Evolutionary conservation across 2,329 filamentous ascomycete genomes (phyloP), one percentile per base, ranked within the genome.

Genomic region (Drechslera avenae): DNA sequence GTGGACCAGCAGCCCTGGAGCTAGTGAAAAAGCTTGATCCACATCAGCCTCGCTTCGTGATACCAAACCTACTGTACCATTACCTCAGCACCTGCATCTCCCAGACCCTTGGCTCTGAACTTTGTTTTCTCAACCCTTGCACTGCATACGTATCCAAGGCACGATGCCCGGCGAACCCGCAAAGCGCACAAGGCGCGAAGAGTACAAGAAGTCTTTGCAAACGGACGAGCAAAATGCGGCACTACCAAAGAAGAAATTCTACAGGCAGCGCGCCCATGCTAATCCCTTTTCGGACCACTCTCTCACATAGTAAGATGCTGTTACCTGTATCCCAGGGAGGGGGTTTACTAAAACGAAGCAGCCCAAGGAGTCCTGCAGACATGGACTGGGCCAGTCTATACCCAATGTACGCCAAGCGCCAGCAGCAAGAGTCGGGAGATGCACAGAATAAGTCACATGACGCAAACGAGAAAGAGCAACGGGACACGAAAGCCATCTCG

Each of bases 211-310:
- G 39, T 62, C 66, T 2, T 62, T 74, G 12, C 61, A 57, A 19
- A 68, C 68, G 45, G 64, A 68, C 10, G 72, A 72, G n/a, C 68
- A 76, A 51, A 69, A 75, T 56, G 75, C 84, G 6, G 82, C 85
- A 64, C 77, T 97, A 65, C 94, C 94, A 8, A 88, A 90, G 76
- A 99, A 99, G 81, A 93, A 89, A 78, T 96, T 94, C 78, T 99
- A 96, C 74, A 86, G 94, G 48, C 94, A 99, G 76, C 85, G 94
- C 73, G 94, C 94, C 31, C 94, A 99, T 77, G 94, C 94, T 57
- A 99, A 99, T 78, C 92, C 93, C 5, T 99, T 99, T 77, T 97
- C 93, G 2, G 94, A 99, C 68, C 94, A 99, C 78, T 80, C 84
- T 50, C 80, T 99, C 71, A 81, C 83, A 66, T 99, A 99, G 94